phyloP scores from a whole-genome alignment of 805 yeast species.

The Clavispora carvajalis region DNA sequence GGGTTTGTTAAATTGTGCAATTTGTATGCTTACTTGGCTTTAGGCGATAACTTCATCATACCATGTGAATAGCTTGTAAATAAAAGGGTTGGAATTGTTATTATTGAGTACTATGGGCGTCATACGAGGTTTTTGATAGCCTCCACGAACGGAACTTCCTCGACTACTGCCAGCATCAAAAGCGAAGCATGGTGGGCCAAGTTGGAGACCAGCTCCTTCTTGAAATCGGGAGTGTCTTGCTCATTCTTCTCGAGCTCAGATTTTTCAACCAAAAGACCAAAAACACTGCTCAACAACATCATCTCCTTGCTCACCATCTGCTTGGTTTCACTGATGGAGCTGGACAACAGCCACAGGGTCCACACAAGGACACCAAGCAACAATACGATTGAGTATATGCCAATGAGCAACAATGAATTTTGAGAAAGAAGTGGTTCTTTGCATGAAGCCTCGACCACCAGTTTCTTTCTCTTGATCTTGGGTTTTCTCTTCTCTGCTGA shows the following conservation, averaged over 20 bases:
- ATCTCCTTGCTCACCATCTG: slow-evolving; percentile 1
- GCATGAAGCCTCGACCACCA: background rate
- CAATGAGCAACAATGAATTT: background rate
- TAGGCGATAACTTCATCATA: background rate
- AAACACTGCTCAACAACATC: background rate
- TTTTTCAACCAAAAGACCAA: background rate
- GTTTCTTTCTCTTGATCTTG: background rate
- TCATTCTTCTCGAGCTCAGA: background rate
- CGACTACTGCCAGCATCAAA: slow-evolving; percentile 3
- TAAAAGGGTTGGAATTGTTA: background rate
- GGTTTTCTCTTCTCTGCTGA: background rate
- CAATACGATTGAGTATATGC: background rate
- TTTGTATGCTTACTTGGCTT: no score
- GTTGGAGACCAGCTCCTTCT: slow-evolving; percentile 5
- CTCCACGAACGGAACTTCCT: background rate
- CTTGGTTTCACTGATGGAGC: slow-evolving; percentile 2
- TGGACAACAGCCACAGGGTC: slow-evolving; percentile 4
- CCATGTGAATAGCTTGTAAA: background rate
- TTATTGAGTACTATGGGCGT: background rate
- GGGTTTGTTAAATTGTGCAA: slow-evolving; percentile 11
- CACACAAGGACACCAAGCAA: slow-evolving; percentile 1
- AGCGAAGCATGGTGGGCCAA: slow-evolving; percentile 6
- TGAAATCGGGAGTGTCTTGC: background rate
- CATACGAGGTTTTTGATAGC: background rate
- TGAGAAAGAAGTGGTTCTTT: background rate